Conservation (phyloP, 1,284 basidiomycete genomes). For the Boletus austroedulis region DNA sequence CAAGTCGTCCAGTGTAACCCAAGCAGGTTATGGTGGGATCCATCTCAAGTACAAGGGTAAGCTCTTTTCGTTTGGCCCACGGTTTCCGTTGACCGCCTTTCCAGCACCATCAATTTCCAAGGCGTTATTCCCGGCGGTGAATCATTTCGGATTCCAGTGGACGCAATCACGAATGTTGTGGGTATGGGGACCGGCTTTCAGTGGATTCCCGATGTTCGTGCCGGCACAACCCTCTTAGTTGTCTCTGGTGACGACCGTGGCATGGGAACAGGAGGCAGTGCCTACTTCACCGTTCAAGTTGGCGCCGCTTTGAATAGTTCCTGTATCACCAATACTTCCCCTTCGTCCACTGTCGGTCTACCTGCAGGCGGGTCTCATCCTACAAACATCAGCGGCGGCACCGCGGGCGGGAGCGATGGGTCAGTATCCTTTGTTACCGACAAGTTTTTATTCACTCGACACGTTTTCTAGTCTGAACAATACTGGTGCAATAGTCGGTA, state of each 20-base stretch:
- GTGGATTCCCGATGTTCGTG: slow-evolving; percentile 64
- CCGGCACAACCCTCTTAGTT: slow-evolving; percentile 61
- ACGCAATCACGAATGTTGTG: slow-evolving; percentile 40
- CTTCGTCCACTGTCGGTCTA: slow-evolving; percentile 69
- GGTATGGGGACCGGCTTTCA: slow-evolving; percentile 58
- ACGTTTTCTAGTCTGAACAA: slow-evolving; percentile 39
- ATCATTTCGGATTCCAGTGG: slow-evolving; percentile 61
- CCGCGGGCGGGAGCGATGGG: slow-evolving; percentile 24
- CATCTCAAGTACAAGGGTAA: slow-evolving; percentile 53
- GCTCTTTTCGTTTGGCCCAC: slow-evolving; percentile 13
- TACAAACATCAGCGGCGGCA: slow-evolving; percentile 44
- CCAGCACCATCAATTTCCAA: slow-evolving; percentile 56
- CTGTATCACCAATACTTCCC: slow-evolving; percentile 59
- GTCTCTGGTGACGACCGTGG: slow-evolving; percentile 66
- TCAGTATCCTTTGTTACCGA: slow-evolving; percentile 17
- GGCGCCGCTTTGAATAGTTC: slow-evolving; percentile 44
- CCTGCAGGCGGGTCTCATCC: slow-evolving; percentile 76
- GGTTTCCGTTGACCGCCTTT: slow-evolving; percentile 1
- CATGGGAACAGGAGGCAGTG: slow-evolving; percentile 65
- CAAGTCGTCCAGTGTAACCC: slow-evolving; percentile 59
- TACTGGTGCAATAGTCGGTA: slow-evolving; percentile 61
- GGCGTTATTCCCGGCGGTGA: slow-evolving; percentile 78
- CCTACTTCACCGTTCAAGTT: slow-evolving; percentile 49
- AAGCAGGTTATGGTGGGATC: slow-evolving; percentile 63
- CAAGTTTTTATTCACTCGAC: not conserved